Evolutionary conservation across 306 rosid species (phyloP).

Genomic region (Clitoria ternatea): DNA sequence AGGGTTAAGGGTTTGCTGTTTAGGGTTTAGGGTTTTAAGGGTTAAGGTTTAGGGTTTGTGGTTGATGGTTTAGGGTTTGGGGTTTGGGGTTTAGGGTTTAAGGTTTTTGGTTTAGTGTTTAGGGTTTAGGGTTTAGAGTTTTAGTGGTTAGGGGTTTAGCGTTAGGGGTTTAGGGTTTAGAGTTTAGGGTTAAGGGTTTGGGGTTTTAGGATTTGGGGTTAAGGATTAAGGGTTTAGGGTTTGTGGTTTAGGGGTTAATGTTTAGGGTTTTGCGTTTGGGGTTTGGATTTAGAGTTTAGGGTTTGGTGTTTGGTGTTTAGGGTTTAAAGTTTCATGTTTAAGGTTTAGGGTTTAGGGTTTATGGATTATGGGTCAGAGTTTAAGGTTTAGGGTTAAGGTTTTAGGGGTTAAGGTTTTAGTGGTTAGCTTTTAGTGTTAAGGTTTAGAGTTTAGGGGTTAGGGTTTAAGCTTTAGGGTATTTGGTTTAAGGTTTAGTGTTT

Average conservation of each 20-base stretch:
- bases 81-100: neutral
- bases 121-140: neutral
- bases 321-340: too few relatives aligned
- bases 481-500: too few relatives aligned
- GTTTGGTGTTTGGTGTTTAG: neutral
- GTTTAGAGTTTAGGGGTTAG: slow-evolving; percentile 1
- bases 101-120: too few relatives aligned
- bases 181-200: neutral
- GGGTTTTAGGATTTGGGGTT: neutral
- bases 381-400: slow-evolving; percentile 20
- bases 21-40: neutral
- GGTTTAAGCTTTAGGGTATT: too few relatives aligned
- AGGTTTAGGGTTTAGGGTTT: too few relatives aligned
- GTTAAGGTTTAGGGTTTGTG: neutral
- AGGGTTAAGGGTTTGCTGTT: neutral
- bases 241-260: neutral
- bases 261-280: neutral
- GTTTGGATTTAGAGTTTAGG: neutral
- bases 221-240: neutral
- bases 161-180: neutral
- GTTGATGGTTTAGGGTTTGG: neutral
- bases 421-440: neutral
- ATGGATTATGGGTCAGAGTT: neutral
- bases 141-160: neutral
- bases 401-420: neutral